Conservation (phyloP, 345 rosid genomes). For the Mercurialis annua region DNA sequence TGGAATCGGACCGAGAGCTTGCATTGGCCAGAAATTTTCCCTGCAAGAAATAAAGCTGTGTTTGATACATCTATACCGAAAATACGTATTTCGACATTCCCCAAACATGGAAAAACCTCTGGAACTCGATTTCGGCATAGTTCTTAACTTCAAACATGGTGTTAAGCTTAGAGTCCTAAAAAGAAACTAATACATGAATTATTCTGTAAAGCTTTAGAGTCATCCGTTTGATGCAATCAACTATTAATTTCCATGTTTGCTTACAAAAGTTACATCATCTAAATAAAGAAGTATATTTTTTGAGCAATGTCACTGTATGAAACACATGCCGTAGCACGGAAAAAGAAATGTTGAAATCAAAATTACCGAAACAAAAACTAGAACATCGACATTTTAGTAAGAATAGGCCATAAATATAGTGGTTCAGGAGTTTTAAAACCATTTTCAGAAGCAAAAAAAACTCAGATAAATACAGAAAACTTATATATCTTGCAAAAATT, state of each 20-base stretch:
- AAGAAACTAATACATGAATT: constrained; percentile 38
- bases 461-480: neutral
- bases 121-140: constrained; percentile 69
- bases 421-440: too few species aligned
- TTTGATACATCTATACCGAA: constrained; percentile 61
- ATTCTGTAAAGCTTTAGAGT: neutral
- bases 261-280: neutral
- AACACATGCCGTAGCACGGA: too few species aligned
- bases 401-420: neutral
- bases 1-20: constrained; percentile 89
- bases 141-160: constrained; percentile 79
- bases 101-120: constrained; percentile 78
- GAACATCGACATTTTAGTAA: too few species aligned
- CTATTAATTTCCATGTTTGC: neutral
- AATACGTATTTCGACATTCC: constrained; percentile 62
- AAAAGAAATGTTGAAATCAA: too few species aligned
- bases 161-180: constrained; percentile 62
- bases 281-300: neutral
- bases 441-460: too few species aligned
- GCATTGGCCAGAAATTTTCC: constrained; percentile 81
- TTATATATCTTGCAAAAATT: constrained; percentile 9
- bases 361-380: too few species aligned
- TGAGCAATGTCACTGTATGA: neutral
- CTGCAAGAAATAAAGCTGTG: constrained; percentile 78
- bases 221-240: neutral